Base-by-base conservation (phyloP, 2,329 filamentous ascomycete genomes). In the Onygenales sp. region DNA sequence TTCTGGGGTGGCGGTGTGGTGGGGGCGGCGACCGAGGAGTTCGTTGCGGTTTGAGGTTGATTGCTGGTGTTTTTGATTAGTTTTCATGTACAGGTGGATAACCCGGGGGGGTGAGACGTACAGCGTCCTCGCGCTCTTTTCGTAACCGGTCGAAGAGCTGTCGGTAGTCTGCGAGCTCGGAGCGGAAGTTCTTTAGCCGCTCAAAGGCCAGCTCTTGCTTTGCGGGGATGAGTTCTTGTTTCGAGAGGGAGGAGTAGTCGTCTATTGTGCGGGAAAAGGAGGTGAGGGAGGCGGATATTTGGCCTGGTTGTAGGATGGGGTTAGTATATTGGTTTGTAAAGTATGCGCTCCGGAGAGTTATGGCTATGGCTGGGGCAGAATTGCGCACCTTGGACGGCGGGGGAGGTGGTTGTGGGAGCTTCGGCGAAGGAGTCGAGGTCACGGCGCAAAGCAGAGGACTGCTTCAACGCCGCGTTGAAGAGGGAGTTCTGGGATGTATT, bases 201-300 rank as follows among this genome's bases (percentile, higher is more conserved):
- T 94, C 89, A 59, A 83, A 78, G 1, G 92, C 93, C 66, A 97
- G 95, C 56, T 93, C 86, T 62, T 95, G 88, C 72, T 97, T 98
- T 55, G 88, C 86, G 4, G 87, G 81, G 54, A 95, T 91, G 35
- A 95, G 82, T 70, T 98, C 93, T 63, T 92, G 87, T 60, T 88
- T 87, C 1, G 91, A 86, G 33, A 95, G 82, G 53, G 81, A 80
- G 64, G 86, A 83, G 76, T 98, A 98, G 67, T 96, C 91, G 73
- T 96, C 91, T 59, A 98, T 79, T 0, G 89, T 95, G 57, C 93
- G 89, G 46, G 87, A 82, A 69, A 98, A 90, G 55, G 90, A 83
- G 43, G 87, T 84, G 33, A 94, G 75, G 11, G 87, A 87, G 17
- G 84, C 85, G n/a, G 86, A 85, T 59, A 89, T 82, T 70, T 89